phyloP scores from a whole-genome alignment of 352 stramenopile genomes.

The Pythium pectinolyticum region DNA sequence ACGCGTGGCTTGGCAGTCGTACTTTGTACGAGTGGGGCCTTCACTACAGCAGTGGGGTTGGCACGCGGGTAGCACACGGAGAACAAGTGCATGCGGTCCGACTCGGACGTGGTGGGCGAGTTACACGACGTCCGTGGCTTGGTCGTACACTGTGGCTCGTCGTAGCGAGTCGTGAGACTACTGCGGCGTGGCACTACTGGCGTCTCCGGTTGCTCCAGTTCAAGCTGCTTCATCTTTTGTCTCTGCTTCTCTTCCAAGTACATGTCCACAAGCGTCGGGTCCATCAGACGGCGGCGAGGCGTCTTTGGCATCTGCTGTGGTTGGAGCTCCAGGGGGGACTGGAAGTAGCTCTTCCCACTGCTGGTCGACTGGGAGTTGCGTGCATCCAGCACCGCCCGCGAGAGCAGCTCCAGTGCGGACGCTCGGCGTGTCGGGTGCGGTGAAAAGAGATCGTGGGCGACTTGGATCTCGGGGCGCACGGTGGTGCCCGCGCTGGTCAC shows the following conservation, averaged over 20 bases:
- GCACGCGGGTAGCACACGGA: conserved; percentile 22
- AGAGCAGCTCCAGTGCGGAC: conserved; percentile 50
- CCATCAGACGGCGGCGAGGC: conserved; percentile 25
- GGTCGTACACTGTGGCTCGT: conserved; percentile 5
- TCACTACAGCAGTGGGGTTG: conserved; percentile 15
- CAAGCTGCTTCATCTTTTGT: too few relatives aligned
- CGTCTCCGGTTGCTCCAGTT: too few relatives aligned
- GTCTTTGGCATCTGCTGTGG: conserved; percentile 21
- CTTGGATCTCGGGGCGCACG: conserved; percentile 38
- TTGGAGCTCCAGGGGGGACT: too few relatives aligned
- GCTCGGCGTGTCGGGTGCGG: conserved; percentile 47
- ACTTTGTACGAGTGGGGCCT: conserved; percentile 4
- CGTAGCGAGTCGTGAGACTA: conserved; percentile 22
- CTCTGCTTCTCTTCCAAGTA: conserved; percentile 52
- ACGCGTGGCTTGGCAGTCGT: too few relatives aligned
- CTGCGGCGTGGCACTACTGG: too few relatives aligned
- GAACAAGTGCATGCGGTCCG: conserved; percentile 21
- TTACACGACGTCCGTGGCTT: conserved; percentile 22
- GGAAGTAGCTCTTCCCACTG: background rate
- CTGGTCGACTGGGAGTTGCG: conserved; percentile 29
- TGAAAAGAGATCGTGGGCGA: conserved; percentile 68
- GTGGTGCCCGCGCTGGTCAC: too few relatives aligned
- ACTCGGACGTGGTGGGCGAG: too few relatives aligned
- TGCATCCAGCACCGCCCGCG: conserved; percentile 37
- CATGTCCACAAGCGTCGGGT: conserved; percentile 47